These are phyloP conservation scores for Prosopis cineraria DNA, from an alignment of 306 rosid genomes.

Conservation along the genomic window DNA sequence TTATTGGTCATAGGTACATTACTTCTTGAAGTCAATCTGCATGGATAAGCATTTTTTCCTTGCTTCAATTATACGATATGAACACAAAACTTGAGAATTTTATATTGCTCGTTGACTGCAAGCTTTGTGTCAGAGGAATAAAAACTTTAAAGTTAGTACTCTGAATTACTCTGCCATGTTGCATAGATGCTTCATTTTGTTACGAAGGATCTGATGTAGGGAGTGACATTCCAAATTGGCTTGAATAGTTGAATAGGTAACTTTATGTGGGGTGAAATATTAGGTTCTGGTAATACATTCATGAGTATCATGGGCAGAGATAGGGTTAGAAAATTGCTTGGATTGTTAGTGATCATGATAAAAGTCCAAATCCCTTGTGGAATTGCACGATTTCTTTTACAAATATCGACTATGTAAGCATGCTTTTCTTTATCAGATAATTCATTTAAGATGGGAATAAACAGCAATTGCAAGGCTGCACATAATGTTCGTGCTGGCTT, in stretches of 20 bases:
- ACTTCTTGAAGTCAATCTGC: background rate
- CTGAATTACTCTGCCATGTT: background rate
- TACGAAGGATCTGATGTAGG: background rate
- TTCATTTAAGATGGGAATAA: background rate
- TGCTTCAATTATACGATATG: too few species aligned
- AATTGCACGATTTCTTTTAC: slow-evolving; percentile 7
- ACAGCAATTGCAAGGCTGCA: background rate
- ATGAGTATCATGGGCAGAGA: background rate
- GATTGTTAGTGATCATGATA: background rate
- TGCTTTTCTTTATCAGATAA: background rate
- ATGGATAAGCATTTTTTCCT: background rate
- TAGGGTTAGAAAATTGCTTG: background rate
- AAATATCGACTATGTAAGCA: background rate
- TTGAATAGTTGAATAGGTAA: background rate
- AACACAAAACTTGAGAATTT: slow-evolving; percentile 1
- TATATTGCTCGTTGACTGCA: background rate
- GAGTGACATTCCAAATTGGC: background rate
- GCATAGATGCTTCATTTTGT: background rate
- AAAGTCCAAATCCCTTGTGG: background rate
- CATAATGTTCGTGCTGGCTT: background rate
- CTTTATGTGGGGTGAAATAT: background rate
- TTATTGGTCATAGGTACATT: background rate
- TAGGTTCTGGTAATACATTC: background rate
- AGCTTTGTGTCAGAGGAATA: background rate
- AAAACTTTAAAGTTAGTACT: background rate